Percentiles rank a stretch among this genome's conserved stretches.
Conservation (phyloP, 495 filamentous ascomycete species). For the Alectoria sarmentosa region DNA sequence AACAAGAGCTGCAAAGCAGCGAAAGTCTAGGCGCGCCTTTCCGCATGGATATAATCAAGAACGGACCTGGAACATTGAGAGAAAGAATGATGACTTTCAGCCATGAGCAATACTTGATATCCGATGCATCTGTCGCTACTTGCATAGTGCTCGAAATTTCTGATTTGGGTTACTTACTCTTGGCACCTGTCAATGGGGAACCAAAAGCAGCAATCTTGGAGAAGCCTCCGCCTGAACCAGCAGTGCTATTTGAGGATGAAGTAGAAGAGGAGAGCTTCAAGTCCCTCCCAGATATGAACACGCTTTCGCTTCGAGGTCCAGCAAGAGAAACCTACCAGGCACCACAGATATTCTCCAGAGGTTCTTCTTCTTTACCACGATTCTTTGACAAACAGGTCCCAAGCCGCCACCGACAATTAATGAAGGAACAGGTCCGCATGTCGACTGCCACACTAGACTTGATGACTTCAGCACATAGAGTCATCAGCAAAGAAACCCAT, state of each 20-base stretch:
- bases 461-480: slow-evolving; percentile 68
- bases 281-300: slow-evolving; percentile 31
- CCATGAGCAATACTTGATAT: slow-evolving; percentile 34
- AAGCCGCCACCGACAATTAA: slow-evolving; percentile 50
- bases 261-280: slow-evolving; percentile 31
- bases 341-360: slow-evolving; percentile 53
- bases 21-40: slow-evolving; percentile 62
- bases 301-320: slow-evolving; percentile 42
- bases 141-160: slow-evolving; percentile 63
- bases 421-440: slow-evolving; percentile 67
- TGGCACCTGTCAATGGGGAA: slow-evolving; percentile 57
- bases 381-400: slow-evolving; percentile 56
- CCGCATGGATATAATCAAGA: slow-evolving; percentile 62
- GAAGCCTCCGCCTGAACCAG: slow-evolving; percentile 30
- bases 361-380: slow-evolving; percentile 49
- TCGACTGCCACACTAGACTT: slow-evolving; percentile 68
- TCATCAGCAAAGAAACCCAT: slow-evolving; percentile 66
- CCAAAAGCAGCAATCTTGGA: slow-evolving; percentile 57
- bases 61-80: slow-evolving; percentile 52
- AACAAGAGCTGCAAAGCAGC: slow-evolving; percentile 62
- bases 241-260: slow-evolving; percentile 27
- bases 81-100: slow-evolving; percentile 53
- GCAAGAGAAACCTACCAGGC: slow-evolving; percentile 49
- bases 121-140: slow-evolving; percentile 43
- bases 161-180: slow-evolving; percentile 70